Percentiles rank a stretch among this genome's conserved stretches.
Conservation (phyloP, 2,329 filamentous ascomycete species). For the Neofusicoccum laricinum region DNA sequence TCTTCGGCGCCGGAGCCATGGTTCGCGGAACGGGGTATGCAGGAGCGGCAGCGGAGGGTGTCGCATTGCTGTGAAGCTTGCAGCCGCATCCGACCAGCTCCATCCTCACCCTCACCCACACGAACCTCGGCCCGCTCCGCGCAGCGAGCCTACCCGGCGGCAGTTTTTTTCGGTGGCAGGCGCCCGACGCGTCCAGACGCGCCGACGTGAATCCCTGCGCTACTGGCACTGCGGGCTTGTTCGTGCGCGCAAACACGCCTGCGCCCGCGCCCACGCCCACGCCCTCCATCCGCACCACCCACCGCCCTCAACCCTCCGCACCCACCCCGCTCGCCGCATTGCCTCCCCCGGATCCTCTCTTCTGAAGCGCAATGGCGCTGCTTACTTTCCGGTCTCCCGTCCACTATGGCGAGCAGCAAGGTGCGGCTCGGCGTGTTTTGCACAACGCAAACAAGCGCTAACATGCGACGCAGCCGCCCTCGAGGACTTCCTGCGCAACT, state of each 20-base stretch:
- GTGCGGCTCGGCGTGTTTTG: conserved; percentile 48
- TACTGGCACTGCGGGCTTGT: neutral
- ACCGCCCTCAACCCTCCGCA: neutral
- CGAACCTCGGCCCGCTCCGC: conserved; percentile 19
- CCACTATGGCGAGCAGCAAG: conserved; percentile 83
- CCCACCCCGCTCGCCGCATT: neutral
- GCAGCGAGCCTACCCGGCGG: neutral
- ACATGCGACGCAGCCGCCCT: conserved; percentile 63
- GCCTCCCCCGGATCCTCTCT: neutral
- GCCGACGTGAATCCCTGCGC: conserved; percentile 2
- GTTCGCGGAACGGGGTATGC: conserved; percentile 16
- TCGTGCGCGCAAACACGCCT: conserved; percentile 9
- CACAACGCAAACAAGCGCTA: conserved; percentile 24
- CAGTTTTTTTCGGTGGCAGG: neutral
- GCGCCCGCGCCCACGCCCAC: neutral
- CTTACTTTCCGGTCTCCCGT: conserved; percentile 74
- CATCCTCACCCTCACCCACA: conserved; percentile 5
- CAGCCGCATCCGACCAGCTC: conserved; percentile 17
- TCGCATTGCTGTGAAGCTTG: conserved; percentile 15
- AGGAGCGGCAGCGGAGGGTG: conserved; percentile 9
- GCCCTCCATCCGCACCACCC: neutral
- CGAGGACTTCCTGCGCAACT: conserved; percentile 80
- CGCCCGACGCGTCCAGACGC: conserved; percentile 2
- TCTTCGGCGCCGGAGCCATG: conserved; percentile 33
- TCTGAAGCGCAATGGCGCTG: conserved; percentile 69